Evolutionary conservation across 371 early-diverging fungal genomes (phyloP), one percentile per base, ranked within the genome.

Genomic region (Homolaphlyctis polyrhiza): DNA sequence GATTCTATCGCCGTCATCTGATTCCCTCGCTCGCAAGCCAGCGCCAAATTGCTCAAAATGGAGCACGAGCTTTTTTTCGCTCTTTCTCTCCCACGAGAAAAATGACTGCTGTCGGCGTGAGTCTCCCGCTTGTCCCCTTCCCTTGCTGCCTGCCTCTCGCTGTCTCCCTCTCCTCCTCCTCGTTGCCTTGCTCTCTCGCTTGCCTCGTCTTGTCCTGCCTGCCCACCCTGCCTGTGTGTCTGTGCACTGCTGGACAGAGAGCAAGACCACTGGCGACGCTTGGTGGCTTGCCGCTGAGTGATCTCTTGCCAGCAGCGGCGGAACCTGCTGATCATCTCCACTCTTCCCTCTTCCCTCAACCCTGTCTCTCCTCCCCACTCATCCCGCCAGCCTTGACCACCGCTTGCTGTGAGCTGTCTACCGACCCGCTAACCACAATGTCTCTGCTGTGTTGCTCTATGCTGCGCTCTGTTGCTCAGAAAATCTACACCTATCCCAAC

Each of bases 401-500:
- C 5, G 14, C 59, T 49, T 25, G 35, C 50, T 45, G n/a, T 60
- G 16, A 13, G 28, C 34, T 30, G n/a, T 28, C 30, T 23, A 61
- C 11, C 18, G 39, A 39, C n/a, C n/a, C n/a, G n/a, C n/a, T n/a
- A n/a, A n/a, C n/a, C n/a, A n/a, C n/a, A n/a, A n/a, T n/a, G n/a
- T n/a, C n/a, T n/a, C n/a, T n/a, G n/a, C n/a, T n/a, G n/a, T n/a
- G n/a, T n/a, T n/a, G n/a, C n/a, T n/a, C n/a, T n/a, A n/a, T n/a
- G n/a, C n/a, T n/a, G n/a, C n/a, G n/a, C n/a, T n/a, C n/a, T n/a
- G 45, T 45, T 45, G 16, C 16, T 45, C 32, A 51, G 67, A 63
- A 63, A 63, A 62, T 62, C 63, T 58, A 67, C 63, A 23, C 67
- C 49, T 63, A 75, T 68, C 75, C 76, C 59, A 75, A 75, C 72